phyloP scores from a whole-genome alignment of 2,329 filamentous ascomycete species.

The Xylaria sp. region DNA sequence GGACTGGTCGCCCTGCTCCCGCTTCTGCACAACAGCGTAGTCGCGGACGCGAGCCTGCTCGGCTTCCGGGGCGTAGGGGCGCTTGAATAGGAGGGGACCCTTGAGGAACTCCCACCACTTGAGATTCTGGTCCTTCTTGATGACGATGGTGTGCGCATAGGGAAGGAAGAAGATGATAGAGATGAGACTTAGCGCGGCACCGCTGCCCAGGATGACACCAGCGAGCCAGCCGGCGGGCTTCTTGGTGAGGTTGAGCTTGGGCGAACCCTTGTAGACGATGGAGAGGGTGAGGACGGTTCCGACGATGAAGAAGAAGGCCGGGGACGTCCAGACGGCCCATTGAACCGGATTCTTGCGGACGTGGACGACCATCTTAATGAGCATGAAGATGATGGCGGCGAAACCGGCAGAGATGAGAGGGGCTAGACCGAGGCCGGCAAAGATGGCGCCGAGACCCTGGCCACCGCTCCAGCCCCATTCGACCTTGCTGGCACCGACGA shows the following conservation, averaged over 20 bases:
- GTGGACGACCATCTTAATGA: slow-evolving; percentile 68
- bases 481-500: slow-evolving; percentile 55
- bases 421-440: slow-evolving; percentile 66
- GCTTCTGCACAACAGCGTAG: slow-evolving; percentile 71
- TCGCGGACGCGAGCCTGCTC: slow-evolving; percentile 59
- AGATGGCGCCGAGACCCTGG: slow-evolving; percentile 66
- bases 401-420: slow-evolving; percentile 62
- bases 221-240: slow-evolving; percentile 64
- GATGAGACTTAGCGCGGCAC: slow-evolving; percentile 53
- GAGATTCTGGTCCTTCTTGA: slow-evolving; percentile 62
- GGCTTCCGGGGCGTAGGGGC: slow-evolving; percentile 48
- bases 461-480: slow-evolving; percentile 67
- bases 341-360: slow-evolving; percentile 64
- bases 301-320: slow-evolving; percentile 72
- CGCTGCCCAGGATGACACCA: slow-evolving; percentile 59
- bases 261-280: slow-evolving; percentile 77
- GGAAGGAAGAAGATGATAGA: slow-evolving; percentile 69
- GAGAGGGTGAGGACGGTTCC: slow-evolving; percentile 69
- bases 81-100: slow-evolving; percentile 60
- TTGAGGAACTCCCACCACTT: slow-evolving; percentile 57
- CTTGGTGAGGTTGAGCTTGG: slow-evolving; percentile 58
- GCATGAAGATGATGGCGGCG: slow-evolving; percentile 62
- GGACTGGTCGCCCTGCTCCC: slow-evolving; percentile 30
- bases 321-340: slow-evolving; percentile 68
- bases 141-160: slow-evolving; percentile 59